These are phyloP conservation scores for Phlebiopsis gigantea DNA, from an alignment of 768 basidiomycete species.

Conservation along the genomic window DNA sequence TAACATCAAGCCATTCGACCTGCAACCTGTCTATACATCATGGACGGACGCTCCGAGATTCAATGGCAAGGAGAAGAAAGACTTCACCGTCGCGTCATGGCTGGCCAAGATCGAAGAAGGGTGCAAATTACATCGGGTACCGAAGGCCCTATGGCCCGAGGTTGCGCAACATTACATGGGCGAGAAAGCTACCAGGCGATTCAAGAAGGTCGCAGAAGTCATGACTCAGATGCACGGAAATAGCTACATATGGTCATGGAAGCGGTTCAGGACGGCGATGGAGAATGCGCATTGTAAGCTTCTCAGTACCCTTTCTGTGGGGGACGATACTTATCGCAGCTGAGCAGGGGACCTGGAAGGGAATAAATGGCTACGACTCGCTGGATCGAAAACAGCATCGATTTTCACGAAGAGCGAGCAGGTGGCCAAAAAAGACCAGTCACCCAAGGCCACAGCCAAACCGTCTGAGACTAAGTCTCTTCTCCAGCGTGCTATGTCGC, in stretches of 20 bases:
- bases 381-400: not conserved
- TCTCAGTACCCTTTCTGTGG: not conserved
- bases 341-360: not conserved
- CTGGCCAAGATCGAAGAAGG: conserved; percentile 63
- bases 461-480: not conserved
- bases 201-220: conserved; percentile 65
- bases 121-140: conserved; percentile 61
- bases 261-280: conserved; percentile 73
- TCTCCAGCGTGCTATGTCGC: not conserved
- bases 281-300: conserved; percentile 73
- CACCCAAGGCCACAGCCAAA: not conserved
- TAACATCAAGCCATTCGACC: conserved; percentile 71
- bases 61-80: conserved; percentile 62
- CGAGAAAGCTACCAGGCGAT: conserved; percentile 55
- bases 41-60: conserved; percentile 68
- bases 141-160: conserved; percentile 76
- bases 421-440: not conserved
- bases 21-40: conserved; percentile 54
- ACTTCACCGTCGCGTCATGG: conserved; percentile 66
- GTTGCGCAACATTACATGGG: conserved; percentile 75
- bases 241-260: conserved; percentile 78
- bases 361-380: not conserved
- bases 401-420: not conserved
- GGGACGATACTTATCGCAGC: no score
- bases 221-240: conserved; percentile 68